A percentile compares a stretch with the other conserved stretches of the same genome.
Evolutionary conservation across 331 rosid genomes (phyloP).

Genomic region (Telfairia occidentalis): DNA sequence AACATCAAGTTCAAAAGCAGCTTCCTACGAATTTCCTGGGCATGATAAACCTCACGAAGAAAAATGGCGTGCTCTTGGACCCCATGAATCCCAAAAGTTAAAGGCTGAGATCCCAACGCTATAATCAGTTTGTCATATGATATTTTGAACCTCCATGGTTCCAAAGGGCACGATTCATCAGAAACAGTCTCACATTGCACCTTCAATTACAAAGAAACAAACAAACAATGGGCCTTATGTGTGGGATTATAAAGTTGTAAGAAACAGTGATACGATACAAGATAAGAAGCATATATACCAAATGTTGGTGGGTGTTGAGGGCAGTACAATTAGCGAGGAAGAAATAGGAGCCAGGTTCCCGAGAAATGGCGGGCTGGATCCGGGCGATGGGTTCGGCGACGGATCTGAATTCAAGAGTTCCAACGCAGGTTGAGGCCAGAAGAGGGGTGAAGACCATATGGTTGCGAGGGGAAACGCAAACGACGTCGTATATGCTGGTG

Average conservation of each 20-base stretch:
- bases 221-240: no score
- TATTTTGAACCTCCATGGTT: conserved; percentile 70
- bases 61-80: conserved; percentile 76
- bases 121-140: conserved; percentile 78
- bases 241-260: neutral
- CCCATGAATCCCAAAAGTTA: conserved; percentile 84
- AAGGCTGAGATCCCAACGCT: conserved; percentile 72
- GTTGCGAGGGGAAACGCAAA: conserved; percentile 91
- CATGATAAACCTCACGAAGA: conserved; percentile 95
- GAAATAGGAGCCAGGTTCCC: conserved; percentile 78
- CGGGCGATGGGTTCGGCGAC: conserved; percentile 82
- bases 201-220: conserved; percentile 33
- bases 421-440: conserved; percentile 93
- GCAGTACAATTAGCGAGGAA: conserved; percentile 70
- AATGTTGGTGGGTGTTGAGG: conserved; percentile 42
- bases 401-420: conserved; percentile 87
- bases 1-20: conserved; percentile 86
- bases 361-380: conserved; percentile 87
- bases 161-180: conserved; percentile 37
- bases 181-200: conserved; percentile 74
- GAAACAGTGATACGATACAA: neutral
- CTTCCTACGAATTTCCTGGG: conserved; percentile 95
- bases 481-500: conserved; percentile 56
- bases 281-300: conserved; percentile 22
- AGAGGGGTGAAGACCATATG: conserved; percentile 98